Base-by-base conservation (phyloP, 2,329 filamentous ascomycete genomes). In the Fusarium sp. region DNA sequence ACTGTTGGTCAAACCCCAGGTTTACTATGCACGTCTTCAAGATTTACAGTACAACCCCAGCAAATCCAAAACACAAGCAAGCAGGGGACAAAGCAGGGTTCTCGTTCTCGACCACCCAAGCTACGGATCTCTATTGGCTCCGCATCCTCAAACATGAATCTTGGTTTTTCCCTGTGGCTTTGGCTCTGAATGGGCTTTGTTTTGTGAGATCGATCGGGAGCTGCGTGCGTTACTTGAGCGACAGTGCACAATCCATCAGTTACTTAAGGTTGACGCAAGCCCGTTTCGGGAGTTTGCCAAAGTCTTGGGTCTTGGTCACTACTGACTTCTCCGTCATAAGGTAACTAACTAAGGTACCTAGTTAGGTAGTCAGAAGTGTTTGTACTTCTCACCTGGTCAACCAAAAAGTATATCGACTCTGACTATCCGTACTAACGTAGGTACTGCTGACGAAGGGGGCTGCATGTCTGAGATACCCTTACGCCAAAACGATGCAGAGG, bases 31-130 rank as follows among this genome's bases (percentile, higher is more conserved):
- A 22, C 20, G 51, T 55, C 35, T 38, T 35, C 22, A 28, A 38
- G 55, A 36, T 26, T 38, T 38, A 56, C 36, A 42, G 26, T 36
- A 44, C 31, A 38, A 31, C 38, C 58, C 49, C 31, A 44, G 38
- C 38, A 57, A 69, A 64, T 68, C 62, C 58, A 73, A 71, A 74
- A 74, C 71, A 48, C 31, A 47, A 57, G 26, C 48, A 64, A 62
- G 51, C 62, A 70, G 54, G 66, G 66, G 63, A 63, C 33, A 69
- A 38, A 56, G 48, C 64, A 63, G 70, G 68, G 47, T 45, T 36
- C 45, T 54, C 55, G 58, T 36, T 44, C 59, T 42, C 48, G 38
- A 61, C 58, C 58, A 51, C 22, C n/a, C 33, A 31, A 59, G 60
- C 33, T 58, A 54, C 55, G 57, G 62, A 59, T 59, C 62, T 63